Percentiles rank a stretch among this genome's conserved stretches.
These are phyloP conservation scores for Mortierella claussenii DNA, from an alignment of 192 early-diverging fungal genomes.

Conservation along the genomic window DNA sequence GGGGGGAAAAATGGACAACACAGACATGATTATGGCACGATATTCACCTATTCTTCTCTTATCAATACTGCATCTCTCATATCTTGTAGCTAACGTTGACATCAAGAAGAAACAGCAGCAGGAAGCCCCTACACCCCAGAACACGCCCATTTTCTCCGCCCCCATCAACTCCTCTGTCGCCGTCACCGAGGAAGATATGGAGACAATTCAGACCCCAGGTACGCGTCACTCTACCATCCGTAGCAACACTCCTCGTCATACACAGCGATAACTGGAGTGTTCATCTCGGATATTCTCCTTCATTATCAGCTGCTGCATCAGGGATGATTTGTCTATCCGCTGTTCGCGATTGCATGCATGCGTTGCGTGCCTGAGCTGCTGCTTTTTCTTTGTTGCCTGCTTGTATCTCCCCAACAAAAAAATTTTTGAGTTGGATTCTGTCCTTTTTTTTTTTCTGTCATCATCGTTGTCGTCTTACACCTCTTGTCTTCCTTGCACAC, in stretches of 20 bases:
- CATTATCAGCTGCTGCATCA: too few relatives aligned
- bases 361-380: background rate
- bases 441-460: background rate
- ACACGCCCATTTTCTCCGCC: slow-evolving; percentile 67
- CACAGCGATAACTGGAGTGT: too few relatives aligned
- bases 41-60: background rate
- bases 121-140: slow-evolving; percentile 70
- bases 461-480: background rate
- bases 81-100: slow-evolving; percentile 58
- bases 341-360: background rate
- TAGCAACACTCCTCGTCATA: too few relatives aligned
- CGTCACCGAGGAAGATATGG: slow-evolving; percentile 15
- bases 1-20: too few relatives aligned
- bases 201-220: slow-evolving; percentile 55
- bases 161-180: slow-evolving; percentile 55
- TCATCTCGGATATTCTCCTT: too few relatives aligned
- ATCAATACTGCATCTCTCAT: background rate
- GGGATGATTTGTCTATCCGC: background rate
- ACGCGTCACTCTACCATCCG: too few relatives aligned
- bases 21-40: too few relatives aligned
- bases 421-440: background rate
- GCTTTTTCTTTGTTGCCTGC: background rate
- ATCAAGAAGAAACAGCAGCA: slow-evolving; percentile 71
- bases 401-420: background rate
- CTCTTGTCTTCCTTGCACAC: background rate